Evolutionary conservation across 2,329 filamentous ascomycete species (phyloP).

Genomic region (Sphaerulina musiva): DNA sequence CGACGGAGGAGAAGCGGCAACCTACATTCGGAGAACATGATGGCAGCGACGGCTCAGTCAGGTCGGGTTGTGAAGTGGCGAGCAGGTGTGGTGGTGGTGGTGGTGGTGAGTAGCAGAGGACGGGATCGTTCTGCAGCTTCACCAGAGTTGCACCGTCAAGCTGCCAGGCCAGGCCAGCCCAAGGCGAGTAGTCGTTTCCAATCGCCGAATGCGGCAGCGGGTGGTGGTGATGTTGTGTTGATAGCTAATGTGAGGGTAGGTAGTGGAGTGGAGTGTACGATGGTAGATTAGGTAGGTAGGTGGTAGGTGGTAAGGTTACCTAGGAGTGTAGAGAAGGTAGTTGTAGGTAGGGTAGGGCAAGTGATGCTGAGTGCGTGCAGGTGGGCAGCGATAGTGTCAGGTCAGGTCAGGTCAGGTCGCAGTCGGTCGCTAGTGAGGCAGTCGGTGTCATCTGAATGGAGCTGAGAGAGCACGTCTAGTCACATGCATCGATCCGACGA

Average conservation of each 20-base stretch:
- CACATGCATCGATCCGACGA: no score
- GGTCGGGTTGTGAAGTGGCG: not conserved
- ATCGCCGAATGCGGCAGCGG: not conserved
- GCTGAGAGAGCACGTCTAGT: no score
- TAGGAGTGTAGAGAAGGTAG: not conserved
- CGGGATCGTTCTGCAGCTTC: not conserved
- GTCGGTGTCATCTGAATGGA: no score
- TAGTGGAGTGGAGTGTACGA: not conserved
- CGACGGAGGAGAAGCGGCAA: constrained; percentile 21
- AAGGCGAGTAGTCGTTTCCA: not conserved
- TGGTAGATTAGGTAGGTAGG: no score
- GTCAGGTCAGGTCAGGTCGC: no score
- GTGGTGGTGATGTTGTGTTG: not conserved
- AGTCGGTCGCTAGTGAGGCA: no score
- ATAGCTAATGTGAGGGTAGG: not conserved
- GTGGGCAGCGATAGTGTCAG: not conserved
- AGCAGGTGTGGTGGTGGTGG: not conserved
- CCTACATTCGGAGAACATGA: constrained; percentile 89
- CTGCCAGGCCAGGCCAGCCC: not conserved
- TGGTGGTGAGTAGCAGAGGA: not conserved
- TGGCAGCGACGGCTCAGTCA: constrained; percentile 3
- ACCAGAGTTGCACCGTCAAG: not conserved
- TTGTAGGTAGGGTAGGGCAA: not conserved
- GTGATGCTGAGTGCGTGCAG: not conserved
- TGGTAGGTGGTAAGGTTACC: no score